These are phyloP conservation scores for Geotrichum candidum DNA, from an alignment of 1,139 yeast genomes.

Conservation along the genomic window DNA sequence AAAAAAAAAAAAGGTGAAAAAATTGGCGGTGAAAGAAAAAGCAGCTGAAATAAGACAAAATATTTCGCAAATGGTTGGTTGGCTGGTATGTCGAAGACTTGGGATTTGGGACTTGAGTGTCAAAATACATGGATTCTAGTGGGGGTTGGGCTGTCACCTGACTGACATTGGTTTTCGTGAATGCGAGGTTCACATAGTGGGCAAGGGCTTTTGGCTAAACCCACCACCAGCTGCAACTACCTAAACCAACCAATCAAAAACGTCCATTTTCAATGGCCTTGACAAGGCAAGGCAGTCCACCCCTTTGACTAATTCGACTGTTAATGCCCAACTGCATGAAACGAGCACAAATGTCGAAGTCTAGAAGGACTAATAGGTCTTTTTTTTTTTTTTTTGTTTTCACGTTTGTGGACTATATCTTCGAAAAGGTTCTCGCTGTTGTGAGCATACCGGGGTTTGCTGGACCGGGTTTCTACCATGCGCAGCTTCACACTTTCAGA, in stretches of 20 bases:
- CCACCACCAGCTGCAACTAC: background rate
- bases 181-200: background rate
- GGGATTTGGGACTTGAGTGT: background rate
- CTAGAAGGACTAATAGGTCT: too few relatives aligned
- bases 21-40: background rate
- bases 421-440: too few relatives aligned
- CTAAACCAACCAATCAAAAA: background rate
- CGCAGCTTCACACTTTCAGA: too few relatives aligned
- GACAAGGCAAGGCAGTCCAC: background rate
- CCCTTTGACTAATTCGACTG: too few relatives aligned
- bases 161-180: background rate
- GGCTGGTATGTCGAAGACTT: background rate
- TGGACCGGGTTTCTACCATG: too few relatives aligned
- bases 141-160: background rate
- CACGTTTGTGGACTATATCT: too few relatives aligned
- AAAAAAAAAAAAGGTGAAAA: background rate
- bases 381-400: too few relatives aligned
- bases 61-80: conserved; percentile 12
- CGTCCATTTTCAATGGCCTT: background rate
- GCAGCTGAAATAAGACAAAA: conserved; percentile 5
- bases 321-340: too few relatives aligned
- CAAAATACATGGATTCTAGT: background rate
- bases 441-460: too few relatives aligned
- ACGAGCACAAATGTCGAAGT: too few relatives aligned
- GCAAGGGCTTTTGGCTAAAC: background rate